phyloP scores from a whole-genome alignment of 805 yeast species.

The Zygoascus biomembranicola region DNA sequence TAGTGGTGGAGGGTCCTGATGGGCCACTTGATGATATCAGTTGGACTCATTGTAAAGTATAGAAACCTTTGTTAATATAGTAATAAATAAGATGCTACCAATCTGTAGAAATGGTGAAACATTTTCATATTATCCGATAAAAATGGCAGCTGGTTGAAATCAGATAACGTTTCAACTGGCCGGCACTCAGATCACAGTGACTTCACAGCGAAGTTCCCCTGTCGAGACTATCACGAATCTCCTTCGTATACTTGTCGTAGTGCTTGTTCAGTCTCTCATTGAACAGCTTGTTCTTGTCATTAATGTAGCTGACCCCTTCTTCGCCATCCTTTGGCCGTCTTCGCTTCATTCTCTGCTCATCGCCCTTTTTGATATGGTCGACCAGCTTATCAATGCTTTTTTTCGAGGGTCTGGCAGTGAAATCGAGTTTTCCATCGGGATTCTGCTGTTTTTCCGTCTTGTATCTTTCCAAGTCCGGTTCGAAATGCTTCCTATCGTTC shows the following conservation, averaged over 20 bases:
- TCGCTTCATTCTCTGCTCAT: constrained; percentile 32
- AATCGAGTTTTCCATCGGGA: constrained; percentile 14
- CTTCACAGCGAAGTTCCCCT: constrained; percentile 28
- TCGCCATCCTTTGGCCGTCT: constrained; percentile 27
- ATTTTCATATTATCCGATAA: no score
- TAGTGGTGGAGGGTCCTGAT: no score
- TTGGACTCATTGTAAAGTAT: no score
- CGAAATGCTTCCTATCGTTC: constrained; percentile 39
- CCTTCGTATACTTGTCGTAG: constrained; percentile 36
- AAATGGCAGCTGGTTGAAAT: no score
- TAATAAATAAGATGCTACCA: not conserved
- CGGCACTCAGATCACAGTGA: no score
- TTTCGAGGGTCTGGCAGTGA: constrained; percentile 31
- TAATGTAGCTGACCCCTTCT: constrained; percentile 38
- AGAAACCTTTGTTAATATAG: no score
- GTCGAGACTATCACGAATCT: constrained; percentile 29
- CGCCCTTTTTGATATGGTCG: constrained; percentile 24
- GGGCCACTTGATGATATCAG: no score
- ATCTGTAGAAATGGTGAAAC: no score
- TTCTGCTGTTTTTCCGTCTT: constrained; percentile 25
- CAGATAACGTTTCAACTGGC: no score
- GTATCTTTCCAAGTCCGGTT: constrained; percentile 37
- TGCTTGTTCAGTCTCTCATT: constrained; percentile 59
- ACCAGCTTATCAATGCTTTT: constrained; percentile 27
- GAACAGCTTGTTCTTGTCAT: constrained; percentile 66